phyloP scores from a whole-genome alignment of 345 rosid species.

The Acer saccharum region DNA sequence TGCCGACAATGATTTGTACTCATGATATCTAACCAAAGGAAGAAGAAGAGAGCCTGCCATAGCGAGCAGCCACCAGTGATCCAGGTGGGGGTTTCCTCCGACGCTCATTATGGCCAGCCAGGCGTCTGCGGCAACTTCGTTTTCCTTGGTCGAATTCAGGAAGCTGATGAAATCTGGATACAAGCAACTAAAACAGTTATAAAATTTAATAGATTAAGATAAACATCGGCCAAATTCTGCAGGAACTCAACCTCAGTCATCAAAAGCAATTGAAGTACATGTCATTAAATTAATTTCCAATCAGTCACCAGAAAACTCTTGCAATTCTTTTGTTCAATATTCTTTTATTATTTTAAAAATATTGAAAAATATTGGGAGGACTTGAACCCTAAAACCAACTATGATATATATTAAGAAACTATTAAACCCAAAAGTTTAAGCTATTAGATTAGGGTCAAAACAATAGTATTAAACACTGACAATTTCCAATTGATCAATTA shows the following conservation, averaged over 20 bases:
- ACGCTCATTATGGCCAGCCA: conserved; percentile 95
- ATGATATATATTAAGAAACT: not conserved
- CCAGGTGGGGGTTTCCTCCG: conserved; percentile 89
- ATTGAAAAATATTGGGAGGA: not conserved
- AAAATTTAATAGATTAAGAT: conserved; percentile 1
- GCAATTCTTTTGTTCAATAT: not conserved
- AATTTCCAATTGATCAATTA: not conserved
- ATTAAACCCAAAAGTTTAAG: not conserved
- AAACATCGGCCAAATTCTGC: conserved; percentile 11
- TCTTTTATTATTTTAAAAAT: too few species aligned
- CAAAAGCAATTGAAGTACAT: not conserved
- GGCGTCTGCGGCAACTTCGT: conserved; percentile 92
- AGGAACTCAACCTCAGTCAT: conserved; percentile 26
- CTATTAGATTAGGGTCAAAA: not conserved
- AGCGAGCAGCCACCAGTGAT: conserved; percentile 58
- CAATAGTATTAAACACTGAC: not conserved
- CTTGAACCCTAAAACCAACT: not conserved
- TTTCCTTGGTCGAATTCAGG: conserved; percentile 94
- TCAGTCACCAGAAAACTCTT: not conserved
- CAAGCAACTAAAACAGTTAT: not conserved
- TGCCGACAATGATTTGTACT: not conserved
- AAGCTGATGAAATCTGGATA: conserved; percentile 85
- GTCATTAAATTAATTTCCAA: not conserved
- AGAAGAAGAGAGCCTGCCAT: conserved; percentile 53
- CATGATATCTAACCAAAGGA: conserved; percentile 50